phyloP scores from a whole-genome alignment of 176 grass and related monocot genomes.

The Cenchrus purpureus region DNA sequence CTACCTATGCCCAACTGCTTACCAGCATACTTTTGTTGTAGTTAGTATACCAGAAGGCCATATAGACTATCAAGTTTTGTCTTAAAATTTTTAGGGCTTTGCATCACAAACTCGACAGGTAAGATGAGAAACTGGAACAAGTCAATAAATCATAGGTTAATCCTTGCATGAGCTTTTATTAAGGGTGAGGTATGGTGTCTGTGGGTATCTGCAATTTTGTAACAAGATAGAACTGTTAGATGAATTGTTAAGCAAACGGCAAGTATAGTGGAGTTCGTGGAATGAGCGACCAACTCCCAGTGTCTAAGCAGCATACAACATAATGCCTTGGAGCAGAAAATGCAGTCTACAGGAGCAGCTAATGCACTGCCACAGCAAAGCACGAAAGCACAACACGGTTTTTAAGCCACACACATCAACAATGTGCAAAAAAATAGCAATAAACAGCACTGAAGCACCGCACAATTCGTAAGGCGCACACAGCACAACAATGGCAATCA shows the following conservation, averaged over 20 bases:
- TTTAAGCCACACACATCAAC: neutral
- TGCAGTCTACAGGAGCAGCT: neutral
- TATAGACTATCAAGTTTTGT: neutral
- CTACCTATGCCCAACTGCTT: neutral
- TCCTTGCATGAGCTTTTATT: neutral
- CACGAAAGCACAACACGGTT: neutral
- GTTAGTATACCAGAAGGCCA: neutral
- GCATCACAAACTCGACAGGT: neutral
- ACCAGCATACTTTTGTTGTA: neutral
- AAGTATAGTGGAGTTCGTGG: neutral
- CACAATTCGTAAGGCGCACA: neutral
- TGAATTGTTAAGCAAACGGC: neutral
- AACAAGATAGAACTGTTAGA: neutral
- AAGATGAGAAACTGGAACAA: neutral
- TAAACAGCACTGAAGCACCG: neutral
- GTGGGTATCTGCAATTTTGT: neutral
- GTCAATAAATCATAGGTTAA: neutral
- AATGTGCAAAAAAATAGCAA: neutral
- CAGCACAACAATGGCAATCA: neutral
- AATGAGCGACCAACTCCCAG: neutral
- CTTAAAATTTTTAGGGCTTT: neutral
- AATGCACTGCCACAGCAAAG: neutral
- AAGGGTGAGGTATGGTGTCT: neutral
- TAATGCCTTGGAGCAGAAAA: neutral
- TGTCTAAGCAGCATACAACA: neutral